These are phyloP conservation scores for Alnus rubra DNA, from an alignment of 306 rosid genomes.

Conservation along the genomic window DNA sequence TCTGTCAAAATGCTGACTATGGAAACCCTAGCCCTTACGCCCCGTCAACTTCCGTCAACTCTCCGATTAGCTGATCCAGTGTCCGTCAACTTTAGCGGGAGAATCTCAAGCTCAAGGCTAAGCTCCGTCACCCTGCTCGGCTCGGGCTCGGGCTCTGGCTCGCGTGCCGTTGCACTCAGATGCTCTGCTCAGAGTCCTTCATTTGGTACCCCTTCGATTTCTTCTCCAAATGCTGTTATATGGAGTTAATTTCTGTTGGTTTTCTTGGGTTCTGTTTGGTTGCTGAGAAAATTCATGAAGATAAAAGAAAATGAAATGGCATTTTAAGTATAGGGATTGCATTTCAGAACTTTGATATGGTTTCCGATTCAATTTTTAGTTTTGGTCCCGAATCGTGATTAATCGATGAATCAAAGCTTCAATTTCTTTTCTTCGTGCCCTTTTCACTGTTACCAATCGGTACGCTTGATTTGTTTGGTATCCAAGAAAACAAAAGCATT, in stretches of 20 bases:
- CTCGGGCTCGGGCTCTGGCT: too few relatives aligned
- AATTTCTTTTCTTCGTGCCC: background rate
- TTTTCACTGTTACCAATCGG: background rate
- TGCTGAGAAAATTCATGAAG: background rate
- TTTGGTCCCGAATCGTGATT: background rate
- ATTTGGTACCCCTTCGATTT: conserved; percentile 38
- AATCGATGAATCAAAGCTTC: background rate
- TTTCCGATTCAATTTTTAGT: background rate
- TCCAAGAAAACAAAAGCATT: background rate
- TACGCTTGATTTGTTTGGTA: background rate
- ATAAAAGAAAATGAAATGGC: background rate
- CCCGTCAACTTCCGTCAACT: conserved; percentile 20
- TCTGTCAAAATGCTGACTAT: conserved; percentile 20
- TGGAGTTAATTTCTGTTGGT: background rate
- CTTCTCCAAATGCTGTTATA: background rate
- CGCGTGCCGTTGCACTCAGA: conserved; percentile 35
- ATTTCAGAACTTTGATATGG: background rate
- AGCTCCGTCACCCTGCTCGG: conserved; percentile 25
- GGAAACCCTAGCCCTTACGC: conserved; percentile 48
- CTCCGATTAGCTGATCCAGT: conserved; percentile 17
- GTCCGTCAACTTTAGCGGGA: conserved; percentile 28
- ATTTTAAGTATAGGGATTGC: background rate
- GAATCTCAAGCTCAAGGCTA: conserved; percentile 13
- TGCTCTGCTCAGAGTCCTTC: conserved; percentile 50
- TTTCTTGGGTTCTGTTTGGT: conserved; percentile 19